These are phyloP conservation scores for Cudoniella acicularis DNA, from an alignment of 495 filamentous ascomycete species.

Conservation along the genomic window DNA sequence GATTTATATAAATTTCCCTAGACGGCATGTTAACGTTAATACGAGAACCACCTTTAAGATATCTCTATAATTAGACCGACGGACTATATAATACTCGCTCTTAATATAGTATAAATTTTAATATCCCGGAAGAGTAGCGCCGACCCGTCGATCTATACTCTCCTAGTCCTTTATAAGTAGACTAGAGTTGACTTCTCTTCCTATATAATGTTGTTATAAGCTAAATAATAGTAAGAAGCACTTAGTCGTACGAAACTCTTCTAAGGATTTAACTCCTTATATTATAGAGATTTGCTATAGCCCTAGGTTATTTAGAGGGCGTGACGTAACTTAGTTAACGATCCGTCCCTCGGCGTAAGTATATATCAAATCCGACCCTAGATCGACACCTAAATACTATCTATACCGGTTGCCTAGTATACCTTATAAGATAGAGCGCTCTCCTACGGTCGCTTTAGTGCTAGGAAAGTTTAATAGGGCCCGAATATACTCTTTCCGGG, in stretches of 20 bases:
- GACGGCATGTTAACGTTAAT: background rate
- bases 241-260: background rate
- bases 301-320: background rate
- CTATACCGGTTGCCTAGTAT: background rate
- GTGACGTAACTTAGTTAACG: background rate
- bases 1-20: background rate
- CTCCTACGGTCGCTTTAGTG: background rate
- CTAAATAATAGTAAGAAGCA: background rate
- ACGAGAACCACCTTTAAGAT: background rate
- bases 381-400: background rate
- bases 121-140: background rate
- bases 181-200: background rate
- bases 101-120: background rate
- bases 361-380: background rate
- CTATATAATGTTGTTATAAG: background rate
- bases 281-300: background rate
- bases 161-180: background rate
- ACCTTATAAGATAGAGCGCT: background rate
- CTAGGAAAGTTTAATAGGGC: background rate
- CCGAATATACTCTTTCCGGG: background rate
- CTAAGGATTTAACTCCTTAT: background rate
- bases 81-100: background rate
- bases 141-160: background rate
- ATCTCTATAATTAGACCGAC: background rate
- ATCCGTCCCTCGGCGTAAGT: background rate